A percentile compares a stretch with the other conserved stretches of the same genome.
Evolutionary conservation across 345 rosid genomes (phyloP).

Genomic region (Camelina neglecta): DNA sequence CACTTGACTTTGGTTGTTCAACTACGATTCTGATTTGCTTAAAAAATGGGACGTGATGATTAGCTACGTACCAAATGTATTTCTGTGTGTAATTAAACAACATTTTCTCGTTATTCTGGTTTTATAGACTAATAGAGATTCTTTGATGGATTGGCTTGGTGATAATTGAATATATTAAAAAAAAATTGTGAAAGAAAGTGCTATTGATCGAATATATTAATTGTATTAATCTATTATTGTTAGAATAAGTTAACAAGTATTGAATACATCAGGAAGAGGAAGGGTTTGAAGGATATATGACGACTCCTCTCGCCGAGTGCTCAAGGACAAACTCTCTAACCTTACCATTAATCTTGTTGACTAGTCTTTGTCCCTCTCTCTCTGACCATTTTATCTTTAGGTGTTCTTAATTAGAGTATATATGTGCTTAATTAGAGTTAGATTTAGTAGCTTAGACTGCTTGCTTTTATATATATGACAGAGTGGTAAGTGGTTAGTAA

Average conservation of each 20-base stretch:
- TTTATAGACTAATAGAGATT: too few relatives aligned
- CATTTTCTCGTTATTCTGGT: too few relatives aligned
- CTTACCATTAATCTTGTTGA: neutral
- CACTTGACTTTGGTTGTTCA: too few relatives aligned
- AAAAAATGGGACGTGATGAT: too few relatives aligned
- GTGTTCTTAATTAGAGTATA: neutral
- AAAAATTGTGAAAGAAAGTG: neutral
- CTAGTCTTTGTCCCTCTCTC: neutral
- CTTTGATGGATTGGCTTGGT: neutral
- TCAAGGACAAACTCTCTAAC: neutral
- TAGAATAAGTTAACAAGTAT: neutral
- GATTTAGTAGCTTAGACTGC: neutral
- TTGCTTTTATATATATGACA: neutral
- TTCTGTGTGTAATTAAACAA: too few relatives aligned
- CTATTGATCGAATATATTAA: neutral
- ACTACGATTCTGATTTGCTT: too few relatives aligned
- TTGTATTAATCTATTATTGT: neutral
- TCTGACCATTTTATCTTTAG: neutral
- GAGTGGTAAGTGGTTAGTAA: too few relatives aligned
- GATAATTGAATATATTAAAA: neutral
- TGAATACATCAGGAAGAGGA: neutral
- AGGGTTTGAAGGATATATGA: neutral
- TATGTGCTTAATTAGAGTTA: neutral
- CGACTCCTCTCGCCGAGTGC: neutral
- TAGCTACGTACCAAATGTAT: too few relatives aligned